Evolutionary conservation across 305 asterid genomes (phyloP).

Genomic region (Striga hermonthica): DNA sequence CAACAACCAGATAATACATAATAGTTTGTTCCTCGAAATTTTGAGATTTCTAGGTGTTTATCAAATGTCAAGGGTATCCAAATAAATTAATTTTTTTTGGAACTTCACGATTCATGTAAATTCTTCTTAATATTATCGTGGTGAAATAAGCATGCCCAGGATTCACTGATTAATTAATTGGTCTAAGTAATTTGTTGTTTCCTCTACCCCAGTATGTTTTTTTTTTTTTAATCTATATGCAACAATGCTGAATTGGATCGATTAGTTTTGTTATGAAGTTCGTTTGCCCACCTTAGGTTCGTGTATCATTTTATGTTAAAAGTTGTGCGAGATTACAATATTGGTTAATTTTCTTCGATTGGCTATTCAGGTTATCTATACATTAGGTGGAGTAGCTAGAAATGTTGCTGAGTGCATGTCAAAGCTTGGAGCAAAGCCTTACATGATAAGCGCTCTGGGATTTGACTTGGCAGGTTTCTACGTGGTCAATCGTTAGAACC

Average conservation of each 20-base stretch:
- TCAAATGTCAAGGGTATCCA: background rate
- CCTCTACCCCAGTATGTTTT: background rate
- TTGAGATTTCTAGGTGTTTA: too few species aligned
- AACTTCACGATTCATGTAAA: background rate
- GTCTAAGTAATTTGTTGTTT: too few species aligned
- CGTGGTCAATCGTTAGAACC: conserved; percentile 17
- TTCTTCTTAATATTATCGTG: background rate
- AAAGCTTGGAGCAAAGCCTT: conserved; percentile 82
- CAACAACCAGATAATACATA: too few species aligned
- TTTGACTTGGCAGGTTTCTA: conserved; percentile 77
- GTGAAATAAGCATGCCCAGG: background rate
- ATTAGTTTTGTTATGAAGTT: background rate
- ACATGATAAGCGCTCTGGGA: conserved; percentile 85
- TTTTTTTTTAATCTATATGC: too few species aligned
- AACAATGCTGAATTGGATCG: too few species aligned
- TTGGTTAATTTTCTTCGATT: background rate
- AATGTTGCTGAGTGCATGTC: conserved; percentile 91
- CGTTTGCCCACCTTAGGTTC: background rate
- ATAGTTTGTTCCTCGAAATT: too few species aligned
- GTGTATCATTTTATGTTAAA: background rate
- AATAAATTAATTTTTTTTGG: background rate
- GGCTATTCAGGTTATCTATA: conserved; percentile 58
- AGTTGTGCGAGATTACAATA: background rate
- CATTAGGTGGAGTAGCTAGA: conserved; percentile 90
- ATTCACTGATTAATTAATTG: too few species aligned